Percentiles rank a stretch among this genome's conserved stretches.
Evolutionary conservation across 176 grass and related monocot species (phyloP).

Genomic region (Avena atlantica): DNA sequence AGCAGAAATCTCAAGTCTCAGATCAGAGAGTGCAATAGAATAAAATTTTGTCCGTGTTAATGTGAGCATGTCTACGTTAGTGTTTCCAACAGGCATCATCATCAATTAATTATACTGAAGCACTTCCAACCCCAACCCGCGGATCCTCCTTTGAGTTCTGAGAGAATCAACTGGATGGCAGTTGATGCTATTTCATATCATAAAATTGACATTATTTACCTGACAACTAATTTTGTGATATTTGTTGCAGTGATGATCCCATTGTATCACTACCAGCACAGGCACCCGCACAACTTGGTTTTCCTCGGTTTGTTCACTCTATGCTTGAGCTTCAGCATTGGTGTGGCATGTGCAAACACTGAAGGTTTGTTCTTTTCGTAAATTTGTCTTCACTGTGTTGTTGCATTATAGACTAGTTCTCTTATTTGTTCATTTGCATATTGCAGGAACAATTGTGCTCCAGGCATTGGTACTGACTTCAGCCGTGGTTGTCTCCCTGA

Average conservation of each 20-base stretch:
- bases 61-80: background rate
- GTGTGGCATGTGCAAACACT: constrained; percentile 96
- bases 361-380: constrained; percentile 64
- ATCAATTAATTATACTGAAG: background rate
- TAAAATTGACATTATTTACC: background rate
- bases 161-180: background rate
- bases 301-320: constrained; percentile 92
- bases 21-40: background rate
- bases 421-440: constrained; percentile 27
- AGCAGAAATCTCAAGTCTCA: background rate
- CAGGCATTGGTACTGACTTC: constrained; percentile 92
- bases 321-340: constrained; percentile 95
- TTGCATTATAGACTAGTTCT: background rate
- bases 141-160: background rate
- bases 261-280: constrained; percentile 92
- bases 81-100: background rate
- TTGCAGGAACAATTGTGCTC: constrained; percentile 91
- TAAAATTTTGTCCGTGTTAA: background rate
- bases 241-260: constrained; percentile 76
- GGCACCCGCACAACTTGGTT: constrained; percentile 87
- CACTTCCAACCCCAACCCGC: background rate
- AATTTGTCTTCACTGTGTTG: background rate
- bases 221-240: constrained; percentile 37
- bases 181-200: background rate
- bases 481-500: constrained; percentile 86